Base-by-base conservation (phyloP, 768 basidiomycete genomes). In the Myochromella boudieri region DNA sequence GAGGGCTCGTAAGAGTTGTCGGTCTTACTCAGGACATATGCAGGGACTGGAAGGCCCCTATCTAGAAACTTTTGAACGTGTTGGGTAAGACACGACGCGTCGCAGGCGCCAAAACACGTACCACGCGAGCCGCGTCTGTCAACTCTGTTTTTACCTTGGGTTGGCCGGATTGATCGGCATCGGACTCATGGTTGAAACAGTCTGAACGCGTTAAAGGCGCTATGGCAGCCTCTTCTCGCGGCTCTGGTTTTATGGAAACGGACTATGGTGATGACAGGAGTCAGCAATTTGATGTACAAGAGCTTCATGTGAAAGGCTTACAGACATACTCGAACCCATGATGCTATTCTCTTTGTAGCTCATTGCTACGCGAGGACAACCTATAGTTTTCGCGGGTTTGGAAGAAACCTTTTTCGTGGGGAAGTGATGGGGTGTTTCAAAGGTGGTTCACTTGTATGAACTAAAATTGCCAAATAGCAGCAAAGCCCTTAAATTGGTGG, bases 91-190 rank as follows among this genome's bases (percentile, higher is more conserved):
- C 46, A 38, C 29, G 31, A 41, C 22, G 44, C 31, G 24, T 17
- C 48, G 32, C 41, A 26, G 24, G 12, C 28, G 11, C 31, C 33
- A 39, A 39, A 33, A 48, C 37, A 53, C 63, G 46, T 48, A 67
- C 61, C 14, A 61, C 53, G 31, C 58, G 59, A 21, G 59, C 51
- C 9, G 51, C 51, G 51, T 68, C 68, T 24, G 34, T 49, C 17
- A 55, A 57, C 47, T 72, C 70, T 5, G 60, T 32, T 48, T 74
- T 71, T 9, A 69, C 62, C 24, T 18, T 20, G n/a, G 15, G 20
- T 20, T 17, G 42, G 11, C 38, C 36, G 6, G 25, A 8, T 33
- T 45, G 24, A 43, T 28, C 40, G 36, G 32, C 27, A 17, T 22
- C 31, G 22, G 32, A 10, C 45, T 50, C 50, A 4, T 51, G 40